phyloP scores from a whole-genome alignment of 495 filamentous ascomycete genomes.

The Aspergillus haitiensis region DNA sequence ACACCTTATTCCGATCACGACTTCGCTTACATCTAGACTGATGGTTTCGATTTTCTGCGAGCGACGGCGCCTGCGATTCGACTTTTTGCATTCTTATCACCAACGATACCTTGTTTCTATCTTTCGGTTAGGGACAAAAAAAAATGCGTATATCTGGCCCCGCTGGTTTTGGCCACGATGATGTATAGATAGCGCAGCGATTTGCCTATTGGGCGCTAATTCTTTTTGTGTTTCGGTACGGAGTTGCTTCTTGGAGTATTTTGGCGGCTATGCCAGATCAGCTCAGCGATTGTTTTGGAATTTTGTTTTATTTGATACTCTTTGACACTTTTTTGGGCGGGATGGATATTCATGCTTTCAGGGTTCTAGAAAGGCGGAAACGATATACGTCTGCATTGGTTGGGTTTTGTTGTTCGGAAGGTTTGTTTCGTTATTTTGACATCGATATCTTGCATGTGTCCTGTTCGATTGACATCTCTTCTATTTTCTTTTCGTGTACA shows the following conservation, averaged over 20 bases:
- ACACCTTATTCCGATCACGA: slow-evolving; percentile 42
- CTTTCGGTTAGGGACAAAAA: slow-evolving; percentile 46
- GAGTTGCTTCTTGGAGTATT: slow-evolving; percentile 42
- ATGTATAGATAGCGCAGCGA: slow-evolving; percentile 51
- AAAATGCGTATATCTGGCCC: slow-evolving; percentile 30
- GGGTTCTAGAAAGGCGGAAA: slow-evolving; percentile 55
- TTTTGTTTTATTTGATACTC: slow-evolving; percentile 34
- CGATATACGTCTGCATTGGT: slow-evolving; percentile 56
- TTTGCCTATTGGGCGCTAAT: slow-evolving; percentile 43
- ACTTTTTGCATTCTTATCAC: slow-evolving; percentile 39
- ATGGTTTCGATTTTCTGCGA: slow-evolving; percentile 49
- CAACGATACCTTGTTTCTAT: slow-evolving; percentile 45
- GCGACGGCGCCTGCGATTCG: slow-evolving; percentile 51
- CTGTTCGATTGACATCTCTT: slow-evolving; percentile 19
- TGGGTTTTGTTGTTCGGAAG: slow-evolving; percentile 46
- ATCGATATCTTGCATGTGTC: slow-evolving; percentile 34
- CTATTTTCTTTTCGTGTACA: slow-evolving; percentile 42
- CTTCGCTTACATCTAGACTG: slow-evolving; percentile 42
- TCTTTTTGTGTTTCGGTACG: slow-evolving; percentile 25
- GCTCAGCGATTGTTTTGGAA: slow-evolving; percentile 27
- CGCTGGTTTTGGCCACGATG: slow-evolving; percentile 38
- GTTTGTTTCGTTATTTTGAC: slow-evolving; percentile 29
- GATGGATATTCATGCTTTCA: slow-evolving; percentile 43
- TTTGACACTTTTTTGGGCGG: slow-evolving; percentile 36
- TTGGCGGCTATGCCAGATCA: slow-evolving; percentile 36